These are phyloP conservation scores for Arachnopeziza araneosa DNA, from an alignment of 2,329 filamentous ascomycete genomes.

Conservation along the genomic window DNA sequence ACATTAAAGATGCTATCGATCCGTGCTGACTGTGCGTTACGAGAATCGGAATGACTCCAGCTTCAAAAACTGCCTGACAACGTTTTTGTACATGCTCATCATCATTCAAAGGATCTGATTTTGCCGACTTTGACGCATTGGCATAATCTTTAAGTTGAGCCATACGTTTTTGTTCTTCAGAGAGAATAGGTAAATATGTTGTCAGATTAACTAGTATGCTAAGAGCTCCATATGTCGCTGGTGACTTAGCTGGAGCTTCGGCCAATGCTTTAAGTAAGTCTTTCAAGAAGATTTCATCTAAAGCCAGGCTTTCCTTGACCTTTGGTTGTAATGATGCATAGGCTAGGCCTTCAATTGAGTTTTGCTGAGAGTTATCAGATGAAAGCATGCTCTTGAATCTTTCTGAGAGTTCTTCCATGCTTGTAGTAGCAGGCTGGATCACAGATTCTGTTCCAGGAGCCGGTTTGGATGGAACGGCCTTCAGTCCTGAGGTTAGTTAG, in stretches of 20 bases:
- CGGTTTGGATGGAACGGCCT: conserved; percentile 28
- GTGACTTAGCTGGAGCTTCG: conserved; percentile 56
- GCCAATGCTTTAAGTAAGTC: conserved; percentile 60
- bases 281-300: conserved; percentile 62
- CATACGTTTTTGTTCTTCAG: conserved; percentile 91
- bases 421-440: conserved; percentile 47
- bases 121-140: conserved; percentile 67
- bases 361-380: conserved; percentile 53
- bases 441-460: conserved; percentile 32
- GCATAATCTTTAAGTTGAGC: conserved; percentile 91
- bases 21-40: conserved; percentile 69
- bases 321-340: conserved; percentile 83
- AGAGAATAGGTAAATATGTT: conserved; percentile 67
- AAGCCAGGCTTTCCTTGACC: conserved; percentile 75
- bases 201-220: conserved; percentile 85
- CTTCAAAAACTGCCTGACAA: conserved; percentile 73
- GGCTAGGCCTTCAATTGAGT: conserved; percentile 83
- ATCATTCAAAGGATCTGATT: conserved; percentile 64
- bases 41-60: conserved; percentile 70
- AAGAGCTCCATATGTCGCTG: conserved; percentile 76
- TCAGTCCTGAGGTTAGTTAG: conserved; percentile 32
- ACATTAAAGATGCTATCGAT: conserved; percentile 62
- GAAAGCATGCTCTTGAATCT: conserved; percentile 64
- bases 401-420: conserved; percentile 58
- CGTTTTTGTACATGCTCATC: conserved; percentile 69